Evolutionary conservation across 805 yeast genomes (phyloP).

Genomic region (Kluyveromyces nonfermentans): DNA sequence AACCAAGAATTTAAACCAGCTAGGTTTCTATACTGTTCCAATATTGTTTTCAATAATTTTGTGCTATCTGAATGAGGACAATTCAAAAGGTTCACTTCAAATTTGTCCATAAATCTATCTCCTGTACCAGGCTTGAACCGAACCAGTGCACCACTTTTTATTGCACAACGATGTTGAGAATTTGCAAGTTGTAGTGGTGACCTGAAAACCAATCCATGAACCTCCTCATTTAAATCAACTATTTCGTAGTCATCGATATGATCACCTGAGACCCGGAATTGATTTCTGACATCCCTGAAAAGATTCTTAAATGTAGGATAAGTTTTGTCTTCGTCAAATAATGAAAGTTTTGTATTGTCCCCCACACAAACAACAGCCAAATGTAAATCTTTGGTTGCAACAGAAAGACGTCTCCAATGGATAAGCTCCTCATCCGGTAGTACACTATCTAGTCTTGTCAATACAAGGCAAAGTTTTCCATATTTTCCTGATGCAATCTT

Average conservation of each 20-base stretch:
- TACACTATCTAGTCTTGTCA: conserved; percentile 63
- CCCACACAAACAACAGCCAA: conserved; percentile 64
- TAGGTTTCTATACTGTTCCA: conserved; percentile 54
- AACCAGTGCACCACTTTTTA: conserved; percentile 59
- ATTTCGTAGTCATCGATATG: conserved; percentile 28
- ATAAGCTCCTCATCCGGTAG: conserved; percentile 75
- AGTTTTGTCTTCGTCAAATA: conserved; percentile 26
- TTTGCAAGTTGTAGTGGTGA: conserved; percentile 58
- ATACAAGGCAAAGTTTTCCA: conserved; percentile 49
- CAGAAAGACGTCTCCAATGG: conserved; percentile 68
- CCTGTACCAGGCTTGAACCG: conserved; percentile 26
- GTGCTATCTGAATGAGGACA: conserved; percentile 62
- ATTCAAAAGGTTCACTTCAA: conserved; percentile 61
- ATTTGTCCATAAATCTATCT: conserved; percentile 28
- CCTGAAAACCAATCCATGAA: conserved; percentile 50
- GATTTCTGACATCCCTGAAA: conserved; percentile 18
- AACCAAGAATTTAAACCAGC: conserved; percentile 34
- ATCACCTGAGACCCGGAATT: not conserved
- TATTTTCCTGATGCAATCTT: conserved; percentile 34
- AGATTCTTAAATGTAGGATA: conserved; percentile 29
- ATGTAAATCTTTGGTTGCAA: conserved; percentile 45
- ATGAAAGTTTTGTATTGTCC: conserved; percentile 40
- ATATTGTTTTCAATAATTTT: conserved; percentile 43
- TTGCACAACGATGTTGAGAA: conserved; percentile 60
- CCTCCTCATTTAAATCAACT: conserved; percentile 41